Base-by-base conservation (phyloP, 148 eudicot genomes). In the Cornus suecica region DNA sequence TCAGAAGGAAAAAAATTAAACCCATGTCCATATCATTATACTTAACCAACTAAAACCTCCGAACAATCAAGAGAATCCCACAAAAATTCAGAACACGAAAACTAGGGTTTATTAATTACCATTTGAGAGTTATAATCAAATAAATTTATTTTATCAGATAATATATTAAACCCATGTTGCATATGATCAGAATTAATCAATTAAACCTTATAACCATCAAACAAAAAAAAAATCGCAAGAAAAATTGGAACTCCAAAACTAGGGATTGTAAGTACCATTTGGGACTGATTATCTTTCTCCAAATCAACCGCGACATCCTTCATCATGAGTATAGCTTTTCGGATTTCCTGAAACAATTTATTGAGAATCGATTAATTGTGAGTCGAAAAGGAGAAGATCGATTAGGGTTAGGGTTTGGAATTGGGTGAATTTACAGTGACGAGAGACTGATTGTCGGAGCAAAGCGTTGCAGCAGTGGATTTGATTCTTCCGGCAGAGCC, bases 261-360 rank as follows among this genome's bases (percentile, higher is more conserved):
- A 84, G 80, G 87, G 88, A 69, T 82, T 68, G 30, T 30, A 65
- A 52, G 67, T 68, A 91, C 98, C 94, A 86, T 72, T 16, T 85
- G 73, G 14, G 88, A 56, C 56, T 81, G 76, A 67, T 90, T 83
- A 31, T 79, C 83, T 29, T 72, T 83, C 91, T 94, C 97, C 80
- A 90, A 77, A 75, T 87, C 92, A 8, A 94, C 85, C 5, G 88
- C 97, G 7, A 92, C 37, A 7, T 92, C 97, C 79, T 88, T 90
- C 87, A 90, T 80, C 63, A 72, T 67, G 18, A 1, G 37, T 7
- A 88, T 66, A 16, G 86, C 60, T 71, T 80, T 92, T 32, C 92
- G 88, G 69, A 92, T 90, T 48, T 94, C 97, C 98, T 94, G 80
- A 48, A 78, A 70, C 67, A 45, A 65, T 71, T 31, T 76, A 54